Conservation (phyloP, 257 asterid species). For the Paraleonurus japonicus region DNA sequence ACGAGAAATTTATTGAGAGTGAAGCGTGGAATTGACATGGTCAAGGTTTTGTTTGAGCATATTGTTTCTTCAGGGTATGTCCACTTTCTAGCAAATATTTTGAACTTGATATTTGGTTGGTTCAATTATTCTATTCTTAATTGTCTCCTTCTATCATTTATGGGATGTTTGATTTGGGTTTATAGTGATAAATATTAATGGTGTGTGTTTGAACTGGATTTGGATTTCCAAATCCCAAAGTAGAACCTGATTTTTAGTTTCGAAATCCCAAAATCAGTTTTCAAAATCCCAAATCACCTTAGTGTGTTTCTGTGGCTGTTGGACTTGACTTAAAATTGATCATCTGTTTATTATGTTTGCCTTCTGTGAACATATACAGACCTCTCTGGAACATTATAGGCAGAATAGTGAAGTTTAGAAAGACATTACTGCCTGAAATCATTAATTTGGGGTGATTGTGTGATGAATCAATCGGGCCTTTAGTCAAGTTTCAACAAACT, state of each 20-base stretch:
- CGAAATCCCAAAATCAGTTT: neutral
- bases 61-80: constrained; percentile 69
- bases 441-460: neutral
- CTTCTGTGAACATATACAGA: neutral
- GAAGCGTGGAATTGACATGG: constrained; percentile 95
- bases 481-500: neutral
- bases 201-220: too few species aligned
- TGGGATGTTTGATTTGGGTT: neutral
- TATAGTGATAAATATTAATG: too few species aligned
- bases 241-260: too few species aligned
- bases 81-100: constrained; percentile 17
- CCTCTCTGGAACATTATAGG: constrained; percentile 9
- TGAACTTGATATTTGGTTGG: constrained; percentile 13
- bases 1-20: constrained; percentile 88
- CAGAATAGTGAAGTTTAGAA: neutral
- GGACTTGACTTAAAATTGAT: neutral
- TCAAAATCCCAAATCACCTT: neutral
- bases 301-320: neutral
- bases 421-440: neutral
- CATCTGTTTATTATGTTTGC: neutral
- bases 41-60: constrained; percentile 81
- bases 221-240: neutral
- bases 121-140: neutral
- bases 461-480: neutral
- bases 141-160: neutral